Conservation (phyloP, 2,329 filamentous ascomycete species). For the Ampelomyces quisqualis region DNA sequence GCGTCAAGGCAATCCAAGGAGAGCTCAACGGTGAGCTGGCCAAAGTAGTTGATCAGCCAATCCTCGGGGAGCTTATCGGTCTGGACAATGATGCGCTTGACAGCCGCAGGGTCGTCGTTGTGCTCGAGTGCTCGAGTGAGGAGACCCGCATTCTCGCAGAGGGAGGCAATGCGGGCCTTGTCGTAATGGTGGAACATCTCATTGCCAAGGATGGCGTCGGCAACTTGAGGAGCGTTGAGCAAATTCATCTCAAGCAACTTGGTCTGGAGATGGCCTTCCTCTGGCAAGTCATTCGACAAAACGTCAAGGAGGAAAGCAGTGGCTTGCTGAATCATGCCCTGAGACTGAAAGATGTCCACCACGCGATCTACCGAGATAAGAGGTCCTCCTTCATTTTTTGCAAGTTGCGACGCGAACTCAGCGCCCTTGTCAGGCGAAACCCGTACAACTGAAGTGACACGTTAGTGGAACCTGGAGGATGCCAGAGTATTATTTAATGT, state of each 20-base stretch:
- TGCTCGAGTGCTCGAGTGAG: conserved; percentile 74
- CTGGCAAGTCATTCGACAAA: conserved; percentile 89
- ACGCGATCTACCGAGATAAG: conserved; percentile 91
- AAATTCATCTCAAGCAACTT: conserved; percentile 97
- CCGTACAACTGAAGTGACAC: too few relatives aligned
- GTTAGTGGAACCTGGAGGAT: too few relatives aligned
- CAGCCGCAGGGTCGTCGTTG: conserved; percentile 82
- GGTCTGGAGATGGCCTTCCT: conserved; percentile 91
- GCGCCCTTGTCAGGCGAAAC: conserved; percentile 90
- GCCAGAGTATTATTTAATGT: too few relatives aligned
- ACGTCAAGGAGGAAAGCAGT: conserved; percentile 98
- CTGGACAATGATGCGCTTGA: conserved; percentile 88
- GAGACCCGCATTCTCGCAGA: conserved; percentile 92
- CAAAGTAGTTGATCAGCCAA: conserved; percentile 90
- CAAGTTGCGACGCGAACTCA: conserved; percentile 90
- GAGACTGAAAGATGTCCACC: conserved; percentile 96
- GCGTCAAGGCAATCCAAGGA: conserved; percentile 91
- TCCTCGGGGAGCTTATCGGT: conserved; percentile 86
- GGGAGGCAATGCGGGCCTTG: conserved; percentile 78
- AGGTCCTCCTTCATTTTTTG: conserved; percentile 82
- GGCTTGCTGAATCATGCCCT: conserved; percentile 95
- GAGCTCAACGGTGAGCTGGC: conserved; percentile 91
- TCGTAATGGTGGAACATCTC: conserved; percentile 99
- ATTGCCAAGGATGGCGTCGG: conserved; percentile 95
- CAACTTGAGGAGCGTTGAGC: conserved; percentile 92